Base-by-base conservation (phyloP, 2,329 filamentous ascomycete genomes). In the Penicillium hordei region DNA sequence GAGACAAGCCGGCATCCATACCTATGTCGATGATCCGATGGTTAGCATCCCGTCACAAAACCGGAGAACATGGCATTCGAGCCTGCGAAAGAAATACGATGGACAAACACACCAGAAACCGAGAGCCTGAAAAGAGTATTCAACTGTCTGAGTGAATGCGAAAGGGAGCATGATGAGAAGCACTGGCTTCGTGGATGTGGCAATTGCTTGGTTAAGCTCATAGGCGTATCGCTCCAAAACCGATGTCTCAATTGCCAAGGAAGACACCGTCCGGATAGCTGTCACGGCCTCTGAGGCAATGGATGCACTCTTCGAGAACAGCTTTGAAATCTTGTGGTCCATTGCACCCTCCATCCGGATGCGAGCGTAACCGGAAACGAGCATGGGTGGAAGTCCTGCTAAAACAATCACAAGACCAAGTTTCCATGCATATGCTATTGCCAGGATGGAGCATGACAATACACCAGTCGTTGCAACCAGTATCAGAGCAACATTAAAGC, bases 1-100 rank as follows among this genome's bases (percentile, higher is more conserved):
- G 77, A 75, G n/a, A 89, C 66, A 29, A 89, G 78, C 10, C 75
- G 79, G 4, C 82, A 84, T 43, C 85, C 86, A 59, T 88, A 89
- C 81, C 83, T 50, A 55, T 34, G 15, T 33, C 4, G 43, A 65
- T 59, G 59, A 65, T 48, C 62, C 61, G 56, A 25, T 5, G 3
- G 59, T 65, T 27, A 62, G 66, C 46, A 58, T 40, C 19, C 8
- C 19, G 25, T n/a, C 25, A 29, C 3, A 2, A 29, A 7, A 12
- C n/a, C 10, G 9, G 9, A 45, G 25, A 19, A 29, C 3, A 40
- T 10, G n/a, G 15, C 1, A n/a, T 8, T n/a, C 4, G n/a, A 39
- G 40, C 9, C 61, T 3, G 10, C 15, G 23, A 60, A 25, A 63
- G 38, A 19, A 52, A 50, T 23, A 25, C 23, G 12, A 21, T 8